Evolutionary conservation across 139 green algal species (phyloP).

Genomic region (Auxenochlorella pyrenoidosa): DNA sequence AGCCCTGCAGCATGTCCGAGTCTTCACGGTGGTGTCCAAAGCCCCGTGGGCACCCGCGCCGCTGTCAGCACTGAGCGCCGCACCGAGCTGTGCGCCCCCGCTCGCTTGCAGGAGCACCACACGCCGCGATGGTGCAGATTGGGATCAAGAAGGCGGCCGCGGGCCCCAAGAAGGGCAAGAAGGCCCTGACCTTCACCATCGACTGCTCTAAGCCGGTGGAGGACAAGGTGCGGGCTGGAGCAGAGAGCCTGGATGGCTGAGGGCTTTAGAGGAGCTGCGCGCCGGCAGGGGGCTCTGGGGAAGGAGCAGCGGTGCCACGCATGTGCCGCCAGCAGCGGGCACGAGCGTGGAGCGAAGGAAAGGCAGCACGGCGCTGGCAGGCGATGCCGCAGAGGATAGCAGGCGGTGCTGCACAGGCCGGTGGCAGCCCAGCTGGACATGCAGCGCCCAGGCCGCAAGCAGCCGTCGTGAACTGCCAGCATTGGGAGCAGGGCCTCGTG

Average conservation of each 20-base stretch:
- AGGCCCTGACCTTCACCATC: constrained; percentile 82
- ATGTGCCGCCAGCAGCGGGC: neutral
- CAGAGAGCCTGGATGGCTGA: neutral
- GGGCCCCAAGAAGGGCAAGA: constrained; percentile 77
- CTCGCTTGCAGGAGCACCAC: constrained; percentile 27
- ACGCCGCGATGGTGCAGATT: constrained; percentile 51
- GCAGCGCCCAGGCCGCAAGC: too few species aligned
- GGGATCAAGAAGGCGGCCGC: constrained; percentile 20
- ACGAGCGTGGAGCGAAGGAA: neutral
- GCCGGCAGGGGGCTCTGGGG: neutral
- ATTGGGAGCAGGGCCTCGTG: too few species aligned
- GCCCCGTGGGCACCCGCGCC: neutral
- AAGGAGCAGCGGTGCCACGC: neutral
- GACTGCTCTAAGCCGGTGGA: constrained; percentile 94
- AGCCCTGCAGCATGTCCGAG: neutral
- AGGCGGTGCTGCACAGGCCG: neutral
- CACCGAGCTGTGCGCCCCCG: neutral
- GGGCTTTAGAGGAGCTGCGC: too few species aligned
- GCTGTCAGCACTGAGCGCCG: neutral
- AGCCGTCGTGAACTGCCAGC: too few species aligned
- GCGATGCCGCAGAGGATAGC: neutral
- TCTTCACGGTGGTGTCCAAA: neutral
- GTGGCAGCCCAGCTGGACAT: too few species aligned
- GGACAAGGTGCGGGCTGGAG: constrained; percentile 62
- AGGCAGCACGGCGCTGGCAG: neutral